Evolutionary conservation across 192 early-diverging fungal genomes (phyloP).

Genomic region (Rhizophagus sp.): DNA sequence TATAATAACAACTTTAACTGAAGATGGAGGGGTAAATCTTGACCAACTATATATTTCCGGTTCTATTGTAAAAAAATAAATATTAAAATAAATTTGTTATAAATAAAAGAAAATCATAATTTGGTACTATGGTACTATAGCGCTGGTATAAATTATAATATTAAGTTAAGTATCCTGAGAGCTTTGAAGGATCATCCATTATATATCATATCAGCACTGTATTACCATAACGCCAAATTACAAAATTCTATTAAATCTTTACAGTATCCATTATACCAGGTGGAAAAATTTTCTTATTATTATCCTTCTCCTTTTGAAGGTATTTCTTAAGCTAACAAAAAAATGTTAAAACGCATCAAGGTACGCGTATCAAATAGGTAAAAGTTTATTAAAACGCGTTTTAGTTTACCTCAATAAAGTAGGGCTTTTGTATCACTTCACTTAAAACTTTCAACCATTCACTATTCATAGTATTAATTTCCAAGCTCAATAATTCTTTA

Average conservation of each 20-base stretch:
- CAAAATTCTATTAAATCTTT: no score
- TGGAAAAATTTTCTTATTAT: neutral
- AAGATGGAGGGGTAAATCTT: conserved; percentile 64
- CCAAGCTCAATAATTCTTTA: conserved; percentile 50
- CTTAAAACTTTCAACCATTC: conserved; percentile 71
- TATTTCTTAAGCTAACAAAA: no score
- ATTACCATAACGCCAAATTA: no score
- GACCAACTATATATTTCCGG: conserved; percentile 84
- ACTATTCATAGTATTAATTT: conserved; percentile 68
- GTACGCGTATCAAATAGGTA: no score
- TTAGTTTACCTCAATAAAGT: conserved; percentile 51
- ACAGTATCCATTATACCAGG: neutral
- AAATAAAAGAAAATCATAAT: no score
- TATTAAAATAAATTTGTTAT: no score
- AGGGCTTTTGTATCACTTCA: conserved; percentile 61
- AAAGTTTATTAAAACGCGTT: neutral
- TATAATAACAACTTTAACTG: conserved; percentile 86
- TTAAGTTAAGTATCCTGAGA: no score
- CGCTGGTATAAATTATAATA: no score
- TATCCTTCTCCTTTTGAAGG: neutral
- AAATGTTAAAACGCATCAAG: no score
- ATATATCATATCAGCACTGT: no score
- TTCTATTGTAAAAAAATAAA: conserved; percentile 27
- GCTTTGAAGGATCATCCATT: no score
- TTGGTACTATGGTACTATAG: no score